Percentiles rank a stretch among this genome's conserved stretches.
phyloP scores from a whole-genome alignment of 2,329 filamentous ascomycete species.

The Calcarisporium arbuscula region DNA sequence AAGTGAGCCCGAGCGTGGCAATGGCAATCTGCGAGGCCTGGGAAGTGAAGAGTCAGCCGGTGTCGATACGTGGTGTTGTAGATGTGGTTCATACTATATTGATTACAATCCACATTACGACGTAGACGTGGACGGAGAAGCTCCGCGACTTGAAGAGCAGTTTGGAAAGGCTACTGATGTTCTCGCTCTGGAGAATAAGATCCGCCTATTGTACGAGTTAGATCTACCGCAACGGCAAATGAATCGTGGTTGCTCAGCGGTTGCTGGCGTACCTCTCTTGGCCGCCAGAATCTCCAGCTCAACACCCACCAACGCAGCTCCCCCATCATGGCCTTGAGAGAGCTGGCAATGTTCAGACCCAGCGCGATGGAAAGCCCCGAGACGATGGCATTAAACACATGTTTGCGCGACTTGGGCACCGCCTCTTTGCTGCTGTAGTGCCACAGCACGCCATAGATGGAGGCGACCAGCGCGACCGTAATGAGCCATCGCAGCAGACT shows the following conservation, averaged over 20 bases:
- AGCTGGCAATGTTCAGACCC: slow-evolving; percentile 34
- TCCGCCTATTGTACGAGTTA: slow-evolving; percentile 11
- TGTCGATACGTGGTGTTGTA: too few relatives aligned
- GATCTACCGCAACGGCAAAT: neutral
- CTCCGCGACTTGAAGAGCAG: slow-evolving; percentile 13
- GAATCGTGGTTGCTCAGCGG: neutral
- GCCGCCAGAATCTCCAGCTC: slow-evolving; percentile 26
- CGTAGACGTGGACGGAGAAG: slow-evolving; percentile 13
- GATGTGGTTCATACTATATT: slow-evolving; percentile 13
- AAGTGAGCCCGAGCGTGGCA: slow-evolving; percentile 35
- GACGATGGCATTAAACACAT: slow-evolving; percentile 36
- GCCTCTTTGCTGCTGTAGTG: slow-evolving; percentile 20
- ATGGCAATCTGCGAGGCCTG: slow-evolving; percentile 36
- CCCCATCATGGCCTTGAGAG: slow-evolving; percentile 35
- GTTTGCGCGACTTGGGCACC: slow-evolving; percentile 27
- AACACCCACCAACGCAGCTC: slow-evolving; percentile 42
- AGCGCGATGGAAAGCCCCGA: slow-evolving; percentile 36
- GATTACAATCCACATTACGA: slow-evolving; percentile 14
- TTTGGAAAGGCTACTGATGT: slow-evolving; percentile 15
- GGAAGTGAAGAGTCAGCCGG: neutral
- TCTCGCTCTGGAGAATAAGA: slow-evolving; percentile 16
- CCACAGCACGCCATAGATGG: slow-evolving; percentile 22
- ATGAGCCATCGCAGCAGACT: slow-evolving; percentile 20
- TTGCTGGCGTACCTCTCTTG: slow-evolving; percentile 29
- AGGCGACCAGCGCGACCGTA: slow-evolving; percentile 20